These are phyloP conservation scores for Solanum chmielewskii DNA, from an alignment of 257 asterid species.

Conservation along the genomic window DNA sequence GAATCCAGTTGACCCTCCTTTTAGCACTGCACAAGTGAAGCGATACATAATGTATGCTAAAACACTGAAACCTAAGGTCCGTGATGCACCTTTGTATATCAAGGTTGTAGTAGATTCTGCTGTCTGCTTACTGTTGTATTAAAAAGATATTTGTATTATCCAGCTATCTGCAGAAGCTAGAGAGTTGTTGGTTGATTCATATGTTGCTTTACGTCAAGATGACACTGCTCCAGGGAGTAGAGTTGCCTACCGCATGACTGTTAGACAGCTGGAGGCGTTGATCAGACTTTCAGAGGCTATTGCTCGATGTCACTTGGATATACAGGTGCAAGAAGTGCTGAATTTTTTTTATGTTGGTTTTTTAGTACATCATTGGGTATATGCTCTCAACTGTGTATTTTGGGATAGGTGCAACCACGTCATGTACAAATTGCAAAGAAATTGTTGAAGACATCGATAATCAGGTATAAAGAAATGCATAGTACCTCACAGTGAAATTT, in stretches of 20 bases:
- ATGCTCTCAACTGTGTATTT: not conserved
- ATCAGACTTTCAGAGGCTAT: slow-evolving; percentile 95
- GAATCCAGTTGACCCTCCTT: slow-evolving; percentile 77
- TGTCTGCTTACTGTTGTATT: not conserved
- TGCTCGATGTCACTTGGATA: slow-evolving; percentile 79
- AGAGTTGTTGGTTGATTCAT: slow-evolving; percentile 72
- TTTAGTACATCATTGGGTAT: not conserved
- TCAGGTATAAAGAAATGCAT: slow-evolving; percentile 42
- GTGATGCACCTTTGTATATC: not conserved
- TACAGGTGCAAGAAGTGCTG: slow-evolving; percentile 32
- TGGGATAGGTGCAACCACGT: slow-evolving; percentile 57
- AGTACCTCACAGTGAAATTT: not conserved
- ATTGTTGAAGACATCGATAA: slow-evolving; percentile 79
- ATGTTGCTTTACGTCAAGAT: slow-evolving; percentile 79
- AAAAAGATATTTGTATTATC: slow-evolving; percentile 9
- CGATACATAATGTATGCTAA: slow-evolving; percentile 85
- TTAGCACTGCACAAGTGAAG: slow-evolving; percentile 70
- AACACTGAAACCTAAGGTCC: slow-evolving; percentile 87
- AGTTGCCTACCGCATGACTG: slow-evolving; percentile 99
- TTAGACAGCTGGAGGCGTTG: slow-evolving; percentile 91
- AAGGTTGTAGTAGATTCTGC: not conserved
- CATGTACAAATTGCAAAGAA: slow-evolving; percentile 66
- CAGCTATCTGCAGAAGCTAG: slow-evolving; percentile 81
- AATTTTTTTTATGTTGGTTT: not conserved
- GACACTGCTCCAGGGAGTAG: slow-evolving; percentile 92